These are phyloP conservation scores for Iberis pinnata DNA, from an alignment of 345 rosid species.

Conservation along the genomic window DNA sequence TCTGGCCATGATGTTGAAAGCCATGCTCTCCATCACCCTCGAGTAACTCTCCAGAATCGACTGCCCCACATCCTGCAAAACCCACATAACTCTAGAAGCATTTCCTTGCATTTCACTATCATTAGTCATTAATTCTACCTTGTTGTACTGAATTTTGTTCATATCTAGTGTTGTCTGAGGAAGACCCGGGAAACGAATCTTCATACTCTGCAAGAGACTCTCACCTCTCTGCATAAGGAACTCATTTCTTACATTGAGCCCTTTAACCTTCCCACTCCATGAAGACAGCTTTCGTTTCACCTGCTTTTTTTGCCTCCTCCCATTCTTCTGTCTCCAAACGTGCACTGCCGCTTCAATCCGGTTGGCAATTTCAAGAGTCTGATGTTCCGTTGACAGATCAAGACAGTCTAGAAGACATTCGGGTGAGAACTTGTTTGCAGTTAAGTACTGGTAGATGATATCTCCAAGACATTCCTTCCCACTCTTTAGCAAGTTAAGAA, in stretches of 20 bases:
- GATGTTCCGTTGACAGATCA: conserved; percentile 83
- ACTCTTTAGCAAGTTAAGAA: conserved; percentile 33
- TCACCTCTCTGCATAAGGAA: conserved; percentile 69
- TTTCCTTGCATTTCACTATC: not conserved
- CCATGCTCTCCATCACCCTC: conserved; percentile 96
- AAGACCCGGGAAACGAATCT: conserved; percentile 81
- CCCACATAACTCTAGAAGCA: not conserved
- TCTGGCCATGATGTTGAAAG: conserved; percentile 96
- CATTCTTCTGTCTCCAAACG: conserved; percentile 69
- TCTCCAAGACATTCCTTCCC: conserved; percentile 84
- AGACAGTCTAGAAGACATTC: conserved; percentile 84
- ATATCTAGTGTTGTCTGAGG: conserved; percentile 90
- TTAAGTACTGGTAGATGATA: conserved; percentile 64
- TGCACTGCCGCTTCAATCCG: conserved; percentile 78
- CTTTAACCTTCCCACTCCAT: conserved; percentile 95
- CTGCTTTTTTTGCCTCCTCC: conserved; percentile 37
- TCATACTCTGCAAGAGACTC: conserved; percentile 61
- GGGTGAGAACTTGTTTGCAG: conserved; percentile 72
- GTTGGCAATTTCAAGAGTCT: conserved; percentile 71
- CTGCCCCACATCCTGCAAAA: conserved; percentile 88
- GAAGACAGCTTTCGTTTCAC: conserved; percentile 44
- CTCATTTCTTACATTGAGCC: conserved; percentile 49
- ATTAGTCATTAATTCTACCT: conserved; percentile 32
- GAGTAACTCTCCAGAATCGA: conserved; percentile 97
- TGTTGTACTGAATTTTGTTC: conserved; percentile 92